A percentile compares a stretch with the other conserved stretches of the same genome.
These are phyloP conservation scores for Fulvia fulva DNA, from an alignment of 2,329 filamentous ascomycete genomes.

Conservation along the genomic window DNA sequence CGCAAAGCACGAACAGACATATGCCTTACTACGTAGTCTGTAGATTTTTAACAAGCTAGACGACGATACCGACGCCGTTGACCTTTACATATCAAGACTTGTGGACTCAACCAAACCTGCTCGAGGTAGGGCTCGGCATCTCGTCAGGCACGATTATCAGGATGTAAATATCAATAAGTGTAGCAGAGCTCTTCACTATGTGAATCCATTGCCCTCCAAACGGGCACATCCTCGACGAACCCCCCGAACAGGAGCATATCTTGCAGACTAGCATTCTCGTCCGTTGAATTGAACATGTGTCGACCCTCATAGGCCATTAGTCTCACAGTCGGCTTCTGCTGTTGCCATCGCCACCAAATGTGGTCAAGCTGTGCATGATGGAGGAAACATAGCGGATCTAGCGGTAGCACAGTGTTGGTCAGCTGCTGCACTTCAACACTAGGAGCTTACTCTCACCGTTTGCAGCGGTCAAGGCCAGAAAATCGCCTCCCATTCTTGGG, in stretches of 20 bases:
- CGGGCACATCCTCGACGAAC: neutral
- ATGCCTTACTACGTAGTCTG: no score
- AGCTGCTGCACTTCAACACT: no score
- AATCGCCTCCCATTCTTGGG: neutral
- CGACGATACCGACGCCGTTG: no score
- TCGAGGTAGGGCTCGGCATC: no score
- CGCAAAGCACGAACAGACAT: no score
- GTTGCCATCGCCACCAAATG: conserved; percentile 7
- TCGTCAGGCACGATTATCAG: no score
- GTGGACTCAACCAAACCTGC: no score
- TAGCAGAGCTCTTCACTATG: conserved; percentile 1
- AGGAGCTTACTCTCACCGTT: neutral
- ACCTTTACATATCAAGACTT: no score
- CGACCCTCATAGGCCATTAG: neutral
- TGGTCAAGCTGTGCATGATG: conserved; percentile 4
- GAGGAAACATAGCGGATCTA: conserved; percentile 3
- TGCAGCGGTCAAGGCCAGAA: neutral
- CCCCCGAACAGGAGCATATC: neutral
- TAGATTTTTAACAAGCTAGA: no score
- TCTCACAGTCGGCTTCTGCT: neutral
- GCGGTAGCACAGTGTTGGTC: neutral
- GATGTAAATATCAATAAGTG: no score
- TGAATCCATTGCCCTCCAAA: conserved; percentile 1
- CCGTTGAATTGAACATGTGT: conserved; percentile 3
- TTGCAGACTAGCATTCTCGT: neutral